These are phyloP conservation scores for Colletotrichum abscissum DNA, from an alignment of 2,329 filamentous ascomycete genomes.

Conservation along the genomic window DNA sequence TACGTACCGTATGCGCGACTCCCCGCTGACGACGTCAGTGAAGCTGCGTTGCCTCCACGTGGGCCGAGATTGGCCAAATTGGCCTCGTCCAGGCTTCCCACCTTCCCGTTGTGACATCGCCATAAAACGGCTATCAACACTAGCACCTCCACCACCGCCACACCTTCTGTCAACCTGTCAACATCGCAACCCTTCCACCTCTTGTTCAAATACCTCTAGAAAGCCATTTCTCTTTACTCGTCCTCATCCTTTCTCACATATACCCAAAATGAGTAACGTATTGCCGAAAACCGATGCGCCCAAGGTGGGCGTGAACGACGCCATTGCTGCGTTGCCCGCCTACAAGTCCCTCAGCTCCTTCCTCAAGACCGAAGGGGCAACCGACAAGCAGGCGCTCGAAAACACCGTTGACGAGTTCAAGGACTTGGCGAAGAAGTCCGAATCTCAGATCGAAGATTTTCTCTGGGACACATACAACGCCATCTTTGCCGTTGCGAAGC, in stretches of 20 bases:
- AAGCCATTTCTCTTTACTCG: background rate
- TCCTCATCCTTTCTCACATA: background rate
- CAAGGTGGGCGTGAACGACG: slow-evolving; percentile 3
- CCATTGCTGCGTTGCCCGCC: slow-evolving; percentile 19
- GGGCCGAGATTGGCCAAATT: background rate
- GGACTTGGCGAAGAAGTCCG: slow-evolving; percentile 15
- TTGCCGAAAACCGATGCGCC: background rate
- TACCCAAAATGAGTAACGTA: background rate
- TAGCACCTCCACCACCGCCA: background rate
- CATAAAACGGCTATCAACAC: background rate
- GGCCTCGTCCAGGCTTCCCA: background rate
- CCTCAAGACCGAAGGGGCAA: background rate
- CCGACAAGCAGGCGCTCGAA: background rate
- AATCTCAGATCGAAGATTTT: slow-evolving; percentile 30
- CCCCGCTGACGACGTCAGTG: slow-evolving; percentile 26
- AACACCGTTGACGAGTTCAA: slow-evolving; percentile 33
- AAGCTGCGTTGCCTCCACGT: slow-evolving; percentile 29
- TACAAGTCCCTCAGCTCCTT: slow-evolving; percentile 26
- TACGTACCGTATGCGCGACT: background rate
- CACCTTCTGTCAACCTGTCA: background rate
- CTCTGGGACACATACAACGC: slow-evolving; percentile 39
- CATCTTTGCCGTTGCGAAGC: slow-evolving; percentile 39
- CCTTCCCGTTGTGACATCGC: background rate
- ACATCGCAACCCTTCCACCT: background rate
- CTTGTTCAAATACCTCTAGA: background rate